Percentiles rank a stretch among this genome's conserved stretches.
Conservation (phyloP, 306 rosid species). For the Rubus idaeus region DNA sequence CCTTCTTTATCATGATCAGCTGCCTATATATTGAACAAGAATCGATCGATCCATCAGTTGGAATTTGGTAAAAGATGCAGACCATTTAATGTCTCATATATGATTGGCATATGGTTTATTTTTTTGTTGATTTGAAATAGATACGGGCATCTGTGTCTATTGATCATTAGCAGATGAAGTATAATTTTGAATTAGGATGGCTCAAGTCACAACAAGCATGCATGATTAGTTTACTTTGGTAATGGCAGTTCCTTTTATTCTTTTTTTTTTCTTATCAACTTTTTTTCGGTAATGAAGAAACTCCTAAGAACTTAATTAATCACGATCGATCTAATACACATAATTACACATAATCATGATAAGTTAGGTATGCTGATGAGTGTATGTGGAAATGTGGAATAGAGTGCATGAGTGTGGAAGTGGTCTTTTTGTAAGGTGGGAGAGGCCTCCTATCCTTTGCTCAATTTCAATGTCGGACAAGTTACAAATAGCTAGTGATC, state of each 20-base stretch:
- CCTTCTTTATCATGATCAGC: constrained; percentile 22
- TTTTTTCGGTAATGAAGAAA: background rate
- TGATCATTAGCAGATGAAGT: background rate
- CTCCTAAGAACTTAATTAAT: background rate
- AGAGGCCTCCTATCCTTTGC: background rate
- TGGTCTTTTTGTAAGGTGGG: background rate
- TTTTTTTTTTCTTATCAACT: background rate
- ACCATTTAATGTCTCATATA: background rate
- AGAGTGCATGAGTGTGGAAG: background rate
- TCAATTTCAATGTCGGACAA: background rate
- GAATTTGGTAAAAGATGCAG: background rate
- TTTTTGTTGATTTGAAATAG: background rate
- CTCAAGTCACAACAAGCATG: constrained; percentile 1
- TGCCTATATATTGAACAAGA: background rate
- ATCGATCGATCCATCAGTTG: background rate
- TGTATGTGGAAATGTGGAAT: background rate
- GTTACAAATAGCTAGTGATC: background rate
- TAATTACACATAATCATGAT: background rate
- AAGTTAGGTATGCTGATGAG: background rate
- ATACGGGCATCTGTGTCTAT: background rate
- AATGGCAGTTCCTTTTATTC: background rate
- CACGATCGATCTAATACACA: background rate
- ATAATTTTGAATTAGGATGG: background rate
- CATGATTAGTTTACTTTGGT: background rate
- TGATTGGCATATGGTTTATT: background rate